Evolutionary conservation across 805 yeast species (phyloP).

Genomic region (Saccharomycopsis sp.): DNA sequence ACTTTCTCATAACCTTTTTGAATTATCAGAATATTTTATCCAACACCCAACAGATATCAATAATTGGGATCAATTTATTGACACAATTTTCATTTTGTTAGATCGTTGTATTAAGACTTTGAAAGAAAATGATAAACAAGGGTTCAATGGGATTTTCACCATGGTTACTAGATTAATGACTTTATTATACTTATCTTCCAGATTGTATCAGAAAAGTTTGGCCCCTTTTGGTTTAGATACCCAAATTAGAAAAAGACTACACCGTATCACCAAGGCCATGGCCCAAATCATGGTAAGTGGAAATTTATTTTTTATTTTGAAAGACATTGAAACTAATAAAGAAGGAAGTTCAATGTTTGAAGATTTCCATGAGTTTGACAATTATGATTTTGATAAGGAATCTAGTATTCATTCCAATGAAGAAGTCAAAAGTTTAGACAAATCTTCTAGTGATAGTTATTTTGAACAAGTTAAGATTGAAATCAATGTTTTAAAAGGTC

Average conservation of each 20-base stretch:
- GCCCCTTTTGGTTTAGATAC: conserved; percentile 35
- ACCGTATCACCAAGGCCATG: conserved; percentile 41
- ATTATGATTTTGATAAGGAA: conserved; percentile 3
- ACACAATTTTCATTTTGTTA: conserved; percentile 36
- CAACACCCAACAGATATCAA: conserved; percentile 48
- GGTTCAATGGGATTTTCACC: conserved; percentile 45
- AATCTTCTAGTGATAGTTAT: conserved; percentile 19
- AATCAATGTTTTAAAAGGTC: conserved; percentile 27
- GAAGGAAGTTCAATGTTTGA: background rate
- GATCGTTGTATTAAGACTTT: conserved; percentile 42
- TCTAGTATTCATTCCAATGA: conserved; percentile 8
- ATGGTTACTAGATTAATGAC: conserved; percentile 43
- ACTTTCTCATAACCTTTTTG: conserved; percentile 10
- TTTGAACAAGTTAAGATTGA: conserved; percentile 31
- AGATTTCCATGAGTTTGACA: background rate
- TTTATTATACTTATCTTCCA: conserved; percentile 41
- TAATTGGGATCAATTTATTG: conserved; percentile 48
- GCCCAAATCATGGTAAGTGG: conserved; percentile 60
- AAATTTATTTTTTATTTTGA: conserved; percentile 40
- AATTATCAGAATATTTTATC: conserved; percentile 38
- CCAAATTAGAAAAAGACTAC: conserved; percentile 39
- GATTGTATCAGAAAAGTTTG: conserved; percentile 44
- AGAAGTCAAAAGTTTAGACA: conserved; percentile 2
- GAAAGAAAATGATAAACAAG: conserved; percentile 36
- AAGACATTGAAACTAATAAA: conserved; percentile 3